Conservation (phyloP, 371 early-diverging fungal genomes). For the Zychaea mexicana region DNA sequence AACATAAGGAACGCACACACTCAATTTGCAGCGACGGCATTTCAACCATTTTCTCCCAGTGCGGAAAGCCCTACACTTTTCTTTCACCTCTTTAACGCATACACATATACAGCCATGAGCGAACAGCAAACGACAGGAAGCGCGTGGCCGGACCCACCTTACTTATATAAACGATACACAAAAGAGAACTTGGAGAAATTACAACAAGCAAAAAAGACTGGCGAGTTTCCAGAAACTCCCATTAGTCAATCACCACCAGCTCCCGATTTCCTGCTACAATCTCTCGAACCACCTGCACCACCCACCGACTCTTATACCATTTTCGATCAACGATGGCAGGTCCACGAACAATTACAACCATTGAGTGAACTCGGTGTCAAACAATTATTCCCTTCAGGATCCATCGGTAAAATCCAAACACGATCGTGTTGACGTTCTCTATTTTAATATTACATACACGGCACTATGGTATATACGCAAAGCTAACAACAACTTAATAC, state of each 20-base stretch:
- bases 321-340: conserved; percentile 77
- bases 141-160: conserved; percentile 74
- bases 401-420: conserved; percentile 40
- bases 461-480: not conserved
- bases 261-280: conserved; percentile 44
- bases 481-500: too few species aligned
- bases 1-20: too few species aligned
- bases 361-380: conserved; percentile 68
- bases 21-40: too few species aligned
- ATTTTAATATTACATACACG: not conserved
- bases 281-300: conserved; percentile 65
- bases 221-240: conserved; percentile 24
- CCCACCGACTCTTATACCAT: conserved; percentile 64
- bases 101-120: not conserved
- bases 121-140: conserved; percentile 35
- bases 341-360: conserved; percentile 61
- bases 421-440: not conserved
- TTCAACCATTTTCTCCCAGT: too few species aligned
- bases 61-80: too few species aligned
- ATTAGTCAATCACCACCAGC: conserved; percentile 39
- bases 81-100: too few species aligned
- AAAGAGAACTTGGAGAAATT: conserved; percentile 55
- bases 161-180: conserved; percentile 67
- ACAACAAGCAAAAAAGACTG: conserved; percentile 28
- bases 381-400: conserved; percentile 65